Evolutionary conservation across 352 stramenopile genomes (phyloP).

Genomic region (Pythium periplocum): DNA sequence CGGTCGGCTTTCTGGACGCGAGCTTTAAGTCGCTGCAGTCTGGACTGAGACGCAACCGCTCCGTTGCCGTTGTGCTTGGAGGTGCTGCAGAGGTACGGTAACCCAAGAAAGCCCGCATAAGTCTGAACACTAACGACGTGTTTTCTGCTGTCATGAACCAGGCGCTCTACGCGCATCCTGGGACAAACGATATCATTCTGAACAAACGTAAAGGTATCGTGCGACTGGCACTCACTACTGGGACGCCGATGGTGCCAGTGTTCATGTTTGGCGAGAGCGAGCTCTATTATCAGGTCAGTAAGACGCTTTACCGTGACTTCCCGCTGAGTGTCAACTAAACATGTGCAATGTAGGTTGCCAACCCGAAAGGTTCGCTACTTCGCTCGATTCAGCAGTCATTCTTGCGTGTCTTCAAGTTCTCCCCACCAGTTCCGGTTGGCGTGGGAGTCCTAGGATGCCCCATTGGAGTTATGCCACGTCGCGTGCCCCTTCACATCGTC

Average conservation of each 20-base stretch:
- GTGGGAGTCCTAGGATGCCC: slow-evolving; percentile 23
- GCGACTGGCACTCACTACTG: slow-evolving; percentile 49
- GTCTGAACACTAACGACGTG: neutral
- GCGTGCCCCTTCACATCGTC: slow-evolving; percentile 30
- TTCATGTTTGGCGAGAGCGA: slow-evolving; percentile 72
- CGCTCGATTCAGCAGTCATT: slow-evolving; percentile 30
- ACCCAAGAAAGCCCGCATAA: no score
- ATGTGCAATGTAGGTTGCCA: slow-evolving; percentile 23
- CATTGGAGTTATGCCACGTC: slow-evolving; percentile 28
- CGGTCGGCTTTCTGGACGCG: slow-evolving; percentile 44
- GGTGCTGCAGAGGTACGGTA: slow-evolving; percentile 35
- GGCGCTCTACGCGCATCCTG: slow-evolving; percentile 39
- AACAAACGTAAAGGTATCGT: slow-evolving; percentile 65
- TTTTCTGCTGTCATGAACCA: slow-evolving; percentile 2
- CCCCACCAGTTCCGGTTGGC: slow-evolving; percentile 30
- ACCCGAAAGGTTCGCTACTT: slow-evolving; percentile 32
- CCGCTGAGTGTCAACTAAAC: neutral
- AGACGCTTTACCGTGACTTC: neutral
- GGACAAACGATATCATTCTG: slow-evolving; percentile 46
- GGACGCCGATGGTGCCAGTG: slow-evolving; percentile 52
- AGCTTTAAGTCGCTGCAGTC: slow-evolving; percentile 33
- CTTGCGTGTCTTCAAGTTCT: slow-evolving; percentile 35
- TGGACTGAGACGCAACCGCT: slow-evolving; percentile 25
- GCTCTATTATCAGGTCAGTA: slow-evolving; percentile 33
- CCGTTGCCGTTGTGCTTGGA: slow-evolving; percentile 32